Percentiles rank a stretch among this genome's conserved stretches.
These are phyloP conservation scores for Bauhinia variegata DNA, from an alignment of 306 rosid species.

Conservation along the genomic window DNA sequence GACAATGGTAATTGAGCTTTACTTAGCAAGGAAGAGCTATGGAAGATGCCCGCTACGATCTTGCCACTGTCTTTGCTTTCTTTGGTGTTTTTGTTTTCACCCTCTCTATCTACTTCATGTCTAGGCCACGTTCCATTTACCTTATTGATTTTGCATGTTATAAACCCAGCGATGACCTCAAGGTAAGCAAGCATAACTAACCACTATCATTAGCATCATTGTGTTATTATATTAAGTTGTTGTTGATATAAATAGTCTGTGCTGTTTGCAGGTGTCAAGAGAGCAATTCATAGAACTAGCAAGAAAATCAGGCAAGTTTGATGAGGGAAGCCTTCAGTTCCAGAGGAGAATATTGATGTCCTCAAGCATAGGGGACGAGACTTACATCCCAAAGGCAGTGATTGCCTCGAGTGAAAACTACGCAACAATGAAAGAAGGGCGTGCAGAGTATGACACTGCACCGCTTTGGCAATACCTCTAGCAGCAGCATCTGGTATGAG, in stretches of 20 bases:
- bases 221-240: too few species aligned
- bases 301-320: slow-evolving; percentile 78
- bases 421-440: slow-evolving; percentile 92
- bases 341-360: slow-evolving; percentile 69
- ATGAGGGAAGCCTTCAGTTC: slow-evolving; percentile 66
- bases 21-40: slow-evolving; percentile 71
- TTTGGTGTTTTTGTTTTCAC: slow-evolving; percentile 85
- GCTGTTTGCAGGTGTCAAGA: slow-evolving; percentile 59
- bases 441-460: slow-evolving; percentile 89
- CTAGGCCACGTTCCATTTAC: slow-evolving; percentile 80
- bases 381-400: slow-evolving; percentile 74
- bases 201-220: too few species aligned
- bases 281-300: slow-evolving; percentile 75
- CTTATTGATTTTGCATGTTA: slow-evolving; percentile 84
- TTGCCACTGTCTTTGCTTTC: slow-evolving; percentile 76
- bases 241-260: too few species aligned
- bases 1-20: slow-evolving; percentile 8
- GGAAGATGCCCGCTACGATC: slow-evolving; percentile 87
- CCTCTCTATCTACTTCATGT: slow-evolving; percentile 84
- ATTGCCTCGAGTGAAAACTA: slow-evolving; percentile 54
- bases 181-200: slow-evolving; percentile 50
- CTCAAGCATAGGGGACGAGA: slow-evolving; percentile 89
- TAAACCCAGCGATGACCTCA: slow-evolving; percentile 69
- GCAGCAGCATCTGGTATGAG: slow-evolving; percentile 97
- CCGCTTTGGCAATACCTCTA: slow-evolving; percentile 92